Percentiles rank a stretch among this genome's conserved stretches.
Conservation (phyloP, 352 stramenopile genomes). For the Phytophthora idaei region DNA sequence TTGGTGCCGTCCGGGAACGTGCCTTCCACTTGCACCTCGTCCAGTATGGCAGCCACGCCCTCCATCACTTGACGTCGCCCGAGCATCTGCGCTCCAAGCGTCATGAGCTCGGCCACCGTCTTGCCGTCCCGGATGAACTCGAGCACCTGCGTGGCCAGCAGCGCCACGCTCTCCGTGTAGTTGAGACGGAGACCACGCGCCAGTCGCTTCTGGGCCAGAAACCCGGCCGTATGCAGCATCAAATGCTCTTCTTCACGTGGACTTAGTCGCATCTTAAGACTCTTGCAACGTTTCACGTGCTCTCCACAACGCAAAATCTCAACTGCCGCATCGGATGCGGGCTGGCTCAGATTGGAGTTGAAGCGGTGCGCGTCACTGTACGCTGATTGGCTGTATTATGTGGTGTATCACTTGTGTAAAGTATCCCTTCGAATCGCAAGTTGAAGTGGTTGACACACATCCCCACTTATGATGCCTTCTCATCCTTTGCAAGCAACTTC, state of each 20-base stretch:
- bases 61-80: slow-evolving; percentile 92
- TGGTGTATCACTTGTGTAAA: slow-evolving; percentile 10
- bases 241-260: slow-evolving; percentile 78
- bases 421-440: slow-evolving; percentile 12
- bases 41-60: slow-evolving; percentile 90
- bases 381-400: background rate
- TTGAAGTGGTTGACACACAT: slow-evolving; percentile 21
- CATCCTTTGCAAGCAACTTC: slow-evolving; percentile 24
- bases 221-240: slow-evolving; percentile 85
- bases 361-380: slow-evolving; percentile 15
- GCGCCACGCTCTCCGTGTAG: slow-evolving; percentile 91
- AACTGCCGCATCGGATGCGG: slow-evolving; percentile 17
- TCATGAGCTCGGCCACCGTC: slow-evolving; percentile 90
- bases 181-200: slow-evolving; percentile 93
- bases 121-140: slow-evolving; percentile 95
- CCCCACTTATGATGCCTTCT: slow-evolving; percentile 3
- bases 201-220: slow-evolving; percentile 95
- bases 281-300: background rate
- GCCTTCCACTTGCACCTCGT: slow-evolving; percentile 96
- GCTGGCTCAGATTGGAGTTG: slow-evolving; percentile 16
- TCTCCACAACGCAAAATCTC: slow-evolving; percentile 15
- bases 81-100: slow-evolving; percentile 81
- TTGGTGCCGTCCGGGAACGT: slow-evolving; percentile 99
- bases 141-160: slow-evolving; percentile 95
- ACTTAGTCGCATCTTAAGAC: slow-evolving; percentile 54